Percentiles rank a stretch among this genome's conserved stretches.
These are phyloP conservation scores for Furcasterigmium sp. DNA, from an alignment of 2,329 filamentous ascomycete species.

Conservation along the genomic window DNA sequence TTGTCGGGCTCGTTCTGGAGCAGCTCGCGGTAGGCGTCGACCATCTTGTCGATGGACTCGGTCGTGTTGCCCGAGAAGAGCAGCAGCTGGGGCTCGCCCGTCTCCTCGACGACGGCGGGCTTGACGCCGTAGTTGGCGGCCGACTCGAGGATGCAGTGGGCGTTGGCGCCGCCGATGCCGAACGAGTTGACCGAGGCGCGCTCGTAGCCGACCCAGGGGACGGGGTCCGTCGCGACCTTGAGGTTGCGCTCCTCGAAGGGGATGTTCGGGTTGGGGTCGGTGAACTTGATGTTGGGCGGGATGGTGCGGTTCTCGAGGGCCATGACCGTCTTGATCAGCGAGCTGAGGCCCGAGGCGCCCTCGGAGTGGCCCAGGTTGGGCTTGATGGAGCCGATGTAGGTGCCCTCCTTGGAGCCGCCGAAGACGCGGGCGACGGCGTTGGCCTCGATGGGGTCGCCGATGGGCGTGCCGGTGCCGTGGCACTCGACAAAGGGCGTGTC, in stretches of 20 bases:
- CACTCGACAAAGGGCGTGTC: conserved; percentile 33
- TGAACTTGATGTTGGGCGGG: conserved; percentile 12
- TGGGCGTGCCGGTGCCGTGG: conserved; percentile 49
- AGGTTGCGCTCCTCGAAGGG: conserved; percentile 14
- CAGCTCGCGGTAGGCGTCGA: conserved; percentile 16
- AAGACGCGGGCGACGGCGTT: conserved; percentile 26
- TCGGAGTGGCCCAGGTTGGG: conserved; percentile 32
- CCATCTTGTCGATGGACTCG: conserved; percentile 14
- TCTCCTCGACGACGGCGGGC: neutral
- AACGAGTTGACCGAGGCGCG: conserved; percentile 27
- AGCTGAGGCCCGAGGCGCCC: conserved; percentile 22
- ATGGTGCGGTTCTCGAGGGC: conserved; percentile 11
- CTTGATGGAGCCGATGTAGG: conserved; percentile 27
- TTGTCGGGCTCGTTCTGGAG: conserved; percentile 7
- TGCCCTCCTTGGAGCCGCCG: conserved; percentile 16
- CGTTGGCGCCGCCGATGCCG: conserved; percentile 22
- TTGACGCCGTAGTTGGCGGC: conserved; percentile 1
- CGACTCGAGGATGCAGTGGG: conserved; percentile 13
- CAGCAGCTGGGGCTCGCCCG: conserved; percentile 1
- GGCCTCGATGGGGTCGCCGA: conserved; percentile 43
- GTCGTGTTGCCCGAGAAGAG: conserved; percentile 14
- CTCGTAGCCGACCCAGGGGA: conserved; percentile 18
- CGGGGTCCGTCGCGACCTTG: conserved; percentile 16
- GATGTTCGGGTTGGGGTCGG: conserved; percentile 11
- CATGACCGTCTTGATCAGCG: conserved; percentile 26